phyloP scores from a whole-genome alignment of 352 stramenopile species.

The Phytophthora capsici region DNA sequence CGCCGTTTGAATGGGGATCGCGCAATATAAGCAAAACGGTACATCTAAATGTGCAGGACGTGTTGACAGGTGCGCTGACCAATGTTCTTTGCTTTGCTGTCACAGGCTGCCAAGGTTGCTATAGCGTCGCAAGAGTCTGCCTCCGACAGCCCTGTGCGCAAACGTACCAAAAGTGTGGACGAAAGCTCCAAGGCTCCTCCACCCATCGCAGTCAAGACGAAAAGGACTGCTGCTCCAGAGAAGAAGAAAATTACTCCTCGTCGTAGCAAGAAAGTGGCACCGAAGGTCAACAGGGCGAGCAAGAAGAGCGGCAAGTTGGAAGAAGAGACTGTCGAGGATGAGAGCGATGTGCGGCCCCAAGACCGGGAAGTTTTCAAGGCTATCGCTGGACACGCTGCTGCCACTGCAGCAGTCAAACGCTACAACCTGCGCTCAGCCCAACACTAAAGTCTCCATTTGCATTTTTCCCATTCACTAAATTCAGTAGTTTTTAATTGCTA shows the following conservation, averaged over 20 bases:
- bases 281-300: slow-evolving; percentile 19
- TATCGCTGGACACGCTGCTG: slow-evolving; percentile 64
- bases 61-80: neutral
- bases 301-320: slow-evolving; percentile 16
- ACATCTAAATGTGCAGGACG: neutral
- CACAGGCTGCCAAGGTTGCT: slow-evolving; percentile 18
- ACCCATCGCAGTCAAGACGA: slow-evolving; percentile 15
- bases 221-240: slow-evolving; percentile 16
- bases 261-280: slow-evolving; percentile 19
- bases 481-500: slow-evolving; percentile 12
- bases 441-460: slow-evolving; percentile 6
- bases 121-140: slow-evolving; percentile 20
- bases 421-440: slow-evolving; percentile 55
- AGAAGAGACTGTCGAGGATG: slow-evolving; percentile 4
- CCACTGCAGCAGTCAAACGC: slow-evolving; percentile 54
- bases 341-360: slow-evolving; percentile 40
- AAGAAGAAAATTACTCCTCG: slow-evolving; percentile 31
- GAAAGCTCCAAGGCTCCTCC: slow-evolving; percentile 3
- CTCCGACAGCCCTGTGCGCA: slow-evolving; percentile 28
- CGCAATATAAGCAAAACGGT: slow-evolving; percentile 36
- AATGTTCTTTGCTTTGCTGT: neutral
- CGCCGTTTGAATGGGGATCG: slow-evolving; percentile 56
- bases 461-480: slow-evolving; percentile 9
- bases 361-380: slow-evolving; percentile 65
- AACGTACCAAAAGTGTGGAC: slow-evolving; percentile 38